phyloP scores from a whole-genome alignment of 257 asterid genomes.

The Penstemon barbatus region DNA sequence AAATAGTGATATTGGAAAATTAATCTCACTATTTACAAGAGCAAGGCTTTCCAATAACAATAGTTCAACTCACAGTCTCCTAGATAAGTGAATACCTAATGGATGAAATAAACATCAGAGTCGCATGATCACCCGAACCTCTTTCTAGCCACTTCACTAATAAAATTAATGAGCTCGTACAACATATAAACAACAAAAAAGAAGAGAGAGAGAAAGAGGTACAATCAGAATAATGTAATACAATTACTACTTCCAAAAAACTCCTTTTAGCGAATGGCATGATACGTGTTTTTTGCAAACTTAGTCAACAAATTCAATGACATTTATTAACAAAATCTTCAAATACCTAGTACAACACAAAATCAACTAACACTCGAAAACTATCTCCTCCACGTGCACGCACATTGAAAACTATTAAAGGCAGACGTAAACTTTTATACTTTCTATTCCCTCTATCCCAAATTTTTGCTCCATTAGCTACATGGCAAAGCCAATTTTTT shows the following conservation, averaged over 20 bases:
- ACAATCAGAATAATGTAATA: conserved; percentile 13
- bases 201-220: neutral
- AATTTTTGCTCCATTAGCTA: too few species aligned
- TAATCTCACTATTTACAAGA: neutral
- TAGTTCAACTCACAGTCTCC: neutral
- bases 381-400: neutral
- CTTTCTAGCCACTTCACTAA: conserved; percentile 2
- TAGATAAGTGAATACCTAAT: conserved; percentile 5
- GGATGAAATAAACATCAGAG: neutral
- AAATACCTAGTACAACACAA: neutral
- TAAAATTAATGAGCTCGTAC: neutral
- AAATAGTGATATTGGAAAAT: neutral
- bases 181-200: conserved; percentile 22
- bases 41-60: conserved; percentile 3
- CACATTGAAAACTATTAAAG: conserved; percentile 5
- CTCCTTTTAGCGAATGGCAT: conserved; percentile 2
- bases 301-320: neutral
- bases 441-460: neutral
- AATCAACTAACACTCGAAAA: conserved; percentile 1
- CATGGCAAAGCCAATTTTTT: too few species aligned
- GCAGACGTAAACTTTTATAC: neutral
- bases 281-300: neutral
- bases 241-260: conserved; percentile 14
- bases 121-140: neutral
- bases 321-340: neutral